Evolutionary conservation across 139 green algal species (phyloP).

Genomic region (Chlamydomonas asymmetrica): DNA sequence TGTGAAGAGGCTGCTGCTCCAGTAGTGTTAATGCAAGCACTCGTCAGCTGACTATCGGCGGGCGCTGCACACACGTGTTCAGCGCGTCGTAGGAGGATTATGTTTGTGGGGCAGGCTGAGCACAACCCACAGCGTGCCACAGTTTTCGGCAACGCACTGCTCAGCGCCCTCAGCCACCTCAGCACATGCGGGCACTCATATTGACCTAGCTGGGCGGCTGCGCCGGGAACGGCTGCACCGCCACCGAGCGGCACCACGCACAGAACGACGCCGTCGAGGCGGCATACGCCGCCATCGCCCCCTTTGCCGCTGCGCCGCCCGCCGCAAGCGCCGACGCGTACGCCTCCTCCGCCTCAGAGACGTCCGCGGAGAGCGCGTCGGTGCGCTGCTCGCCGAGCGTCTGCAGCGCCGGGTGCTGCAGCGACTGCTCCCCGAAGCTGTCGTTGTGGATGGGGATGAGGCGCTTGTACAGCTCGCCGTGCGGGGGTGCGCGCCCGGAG

Average conservation of each 20-base stretch:
- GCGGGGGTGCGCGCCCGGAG: too few relatives aligned
- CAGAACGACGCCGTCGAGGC: constrained; percentile 1
- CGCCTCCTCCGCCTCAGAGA: background rate
- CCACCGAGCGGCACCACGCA: constrained; percentile 11
- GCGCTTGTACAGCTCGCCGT: background rate
- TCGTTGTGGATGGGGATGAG: background rate
- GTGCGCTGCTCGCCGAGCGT: constrained; percentile 20
- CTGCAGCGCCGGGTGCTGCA: constrained; percentile 31
- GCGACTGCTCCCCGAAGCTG: constrained; percentile 10
- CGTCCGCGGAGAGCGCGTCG: constrained; percentile 10
- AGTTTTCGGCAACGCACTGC: too few relatives aligned
- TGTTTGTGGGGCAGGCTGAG: too few relatives aligned
- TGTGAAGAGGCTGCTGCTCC: too few relatives aligned
- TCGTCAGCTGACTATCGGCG: too few relatives aligned
- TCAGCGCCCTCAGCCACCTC: too few relatives aligned
- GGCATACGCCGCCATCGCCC: constrained; percentile 9
- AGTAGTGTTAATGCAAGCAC: too few relatives aligned
- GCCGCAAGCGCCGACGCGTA: background rate
- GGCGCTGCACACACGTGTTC: too few relatives aligned
- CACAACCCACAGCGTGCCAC: too few relatives aligned
- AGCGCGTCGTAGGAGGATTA: too few relatives aligned
- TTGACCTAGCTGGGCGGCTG: too few relatives aligned
- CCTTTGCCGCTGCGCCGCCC: background rate
- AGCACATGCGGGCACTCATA: too few relatives aligned
- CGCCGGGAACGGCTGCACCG: constrained; percentile 15